Base-by-base conservation (phyloP, 2,329 filamentous ascomycete species). In the Byssoonygena ceratinophila region DNA sequence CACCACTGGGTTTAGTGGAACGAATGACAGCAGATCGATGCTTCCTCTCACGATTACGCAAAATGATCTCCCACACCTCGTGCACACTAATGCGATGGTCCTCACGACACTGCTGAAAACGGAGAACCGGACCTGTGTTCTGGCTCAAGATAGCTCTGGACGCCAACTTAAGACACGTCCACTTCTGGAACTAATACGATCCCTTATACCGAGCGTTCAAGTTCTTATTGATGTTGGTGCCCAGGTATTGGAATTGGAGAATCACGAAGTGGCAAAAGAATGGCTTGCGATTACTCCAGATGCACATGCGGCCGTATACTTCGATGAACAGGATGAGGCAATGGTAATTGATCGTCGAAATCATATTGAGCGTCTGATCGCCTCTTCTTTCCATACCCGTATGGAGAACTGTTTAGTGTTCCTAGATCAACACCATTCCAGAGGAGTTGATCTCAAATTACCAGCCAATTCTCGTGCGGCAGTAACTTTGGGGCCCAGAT, bases 141-240 rank as follows among this genome's bases (percentile, higher is more conserved):
- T 55, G 2, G 31, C 36, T 0, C 25, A 37, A 1, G 48, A 46
- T 0, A 63, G 62, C 7, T 58, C 14, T 11, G 45, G 46, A 1
- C 18, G 49, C 7, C 27, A 57, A 4, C 54, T 66, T 0, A 63
- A 74, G 50, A 73, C 74, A 0, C 61, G 71, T 9, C 54, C 59
- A 1, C 60, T 83, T 0, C 59, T 86, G 0, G 23, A 61, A 0
- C 61, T 70, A 2, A 65, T 82, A 0, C 61, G 68, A 0, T 31
- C 46, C 0, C 63, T 76, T 37, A 41, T 66, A 0, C 65, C 68
- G 0, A 62, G 65, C 0, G 68, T 77, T 0, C 71, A 74, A 0
- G 81, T 86, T 0, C 74, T 87, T 1, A 68, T 86, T 0, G 82
- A 86, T 52, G 82, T 83, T 0, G 83, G 83, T 0, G 82, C 83